These are phyloP conservation scores for Podospora anserina DNA, from an alignment of 495 filamentous ascomycete genomes.

Conservation along the genomic window DNA sequence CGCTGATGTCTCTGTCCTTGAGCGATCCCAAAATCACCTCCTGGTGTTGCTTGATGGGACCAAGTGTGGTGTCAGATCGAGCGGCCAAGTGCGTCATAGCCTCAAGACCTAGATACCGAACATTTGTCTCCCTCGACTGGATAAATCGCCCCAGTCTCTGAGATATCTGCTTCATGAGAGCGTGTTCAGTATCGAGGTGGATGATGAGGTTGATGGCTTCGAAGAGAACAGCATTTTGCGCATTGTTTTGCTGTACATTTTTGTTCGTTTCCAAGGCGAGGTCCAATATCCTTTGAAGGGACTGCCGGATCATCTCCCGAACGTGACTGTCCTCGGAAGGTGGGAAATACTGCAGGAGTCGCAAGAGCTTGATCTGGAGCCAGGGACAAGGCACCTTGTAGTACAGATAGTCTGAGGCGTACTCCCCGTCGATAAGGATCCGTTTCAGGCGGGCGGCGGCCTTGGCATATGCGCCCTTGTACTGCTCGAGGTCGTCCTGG, in stretches of 20 bases:
- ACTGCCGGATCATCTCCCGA: constrained; percentile 87
- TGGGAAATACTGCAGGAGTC: constrained; percentile 91
- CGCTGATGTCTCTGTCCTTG: constrained; percentile 94
- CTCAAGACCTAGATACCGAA: constrained; percentile 93
- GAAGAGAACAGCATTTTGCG: constrained; percentile 96
- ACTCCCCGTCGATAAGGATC: constrained; percentile 85
- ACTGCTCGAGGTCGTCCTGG: constrained; percentile 89
- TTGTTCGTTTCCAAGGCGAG: constrained; percentile 89
- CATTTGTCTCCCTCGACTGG: constrained; percentile 93
- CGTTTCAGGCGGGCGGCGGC: constrained; percentile 84
- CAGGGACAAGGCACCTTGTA: constrained; percentile 99
- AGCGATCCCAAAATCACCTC: constrained; percentile 91
- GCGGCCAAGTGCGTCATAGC: constrained; percentile 99
- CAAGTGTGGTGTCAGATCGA: constrained; percentile 87
- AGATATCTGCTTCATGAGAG: constrained; percentile 97
- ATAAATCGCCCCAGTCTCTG: constrained; percentile 92
- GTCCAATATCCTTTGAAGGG: constrained; percentile 84
- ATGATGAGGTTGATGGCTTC: constrained; percentile 99
- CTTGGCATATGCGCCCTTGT: constrained; percentile 91
- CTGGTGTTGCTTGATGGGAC: constrained; percentile 98
- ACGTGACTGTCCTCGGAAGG: constrained; percentile 90
- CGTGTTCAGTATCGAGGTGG: constrained; percentile 95
- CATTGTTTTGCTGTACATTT: constrained; percentile 99
- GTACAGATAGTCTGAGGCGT: constrained; percentile 85
- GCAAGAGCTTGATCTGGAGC: constrained; percentile 93